Conservation (phyloP, 306 rosid genomes). For the Casuarina glauca region DNA sequence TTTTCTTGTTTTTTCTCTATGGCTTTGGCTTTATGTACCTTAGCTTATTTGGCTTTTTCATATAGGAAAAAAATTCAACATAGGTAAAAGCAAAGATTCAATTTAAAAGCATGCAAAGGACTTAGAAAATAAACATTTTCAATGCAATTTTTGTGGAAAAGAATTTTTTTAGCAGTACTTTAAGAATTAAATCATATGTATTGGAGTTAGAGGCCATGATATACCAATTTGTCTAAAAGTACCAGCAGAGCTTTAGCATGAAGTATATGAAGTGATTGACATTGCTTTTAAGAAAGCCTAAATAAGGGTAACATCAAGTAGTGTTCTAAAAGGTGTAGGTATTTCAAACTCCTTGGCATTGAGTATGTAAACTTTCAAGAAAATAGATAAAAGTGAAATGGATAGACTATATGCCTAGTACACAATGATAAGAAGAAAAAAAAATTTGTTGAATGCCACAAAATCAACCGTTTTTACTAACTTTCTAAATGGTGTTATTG, state of each 20-base stretch:
- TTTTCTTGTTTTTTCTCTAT: no score
- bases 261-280: no score
- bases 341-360: neutral
- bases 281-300: neutral
- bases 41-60: neutral
- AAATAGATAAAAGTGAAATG: neutral
- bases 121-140: neutral
- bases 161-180: neutral
- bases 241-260: neutral
- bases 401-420: neutral
- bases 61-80: no score
- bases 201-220: neutral
- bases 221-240: constrained; percentile 2
- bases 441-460: no score
- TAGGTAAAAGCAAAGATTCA: no score
- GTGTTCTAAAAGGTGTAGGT: neutral
- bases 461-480: no score
- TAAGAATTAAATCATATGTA: neutral
- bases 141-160: neutral
- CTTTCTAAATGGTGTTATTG: no score
- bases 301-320: neutral
- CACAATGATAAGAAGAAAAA: accelerated
- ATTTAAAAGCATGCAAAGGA: neutral
- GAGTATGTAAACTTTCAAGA: neutral
- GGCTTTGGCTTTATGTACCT: no score